Base-by-base conservation (phyloP, 176 grass and related monocot genomes). In the Pharus latifolius region DNA sequence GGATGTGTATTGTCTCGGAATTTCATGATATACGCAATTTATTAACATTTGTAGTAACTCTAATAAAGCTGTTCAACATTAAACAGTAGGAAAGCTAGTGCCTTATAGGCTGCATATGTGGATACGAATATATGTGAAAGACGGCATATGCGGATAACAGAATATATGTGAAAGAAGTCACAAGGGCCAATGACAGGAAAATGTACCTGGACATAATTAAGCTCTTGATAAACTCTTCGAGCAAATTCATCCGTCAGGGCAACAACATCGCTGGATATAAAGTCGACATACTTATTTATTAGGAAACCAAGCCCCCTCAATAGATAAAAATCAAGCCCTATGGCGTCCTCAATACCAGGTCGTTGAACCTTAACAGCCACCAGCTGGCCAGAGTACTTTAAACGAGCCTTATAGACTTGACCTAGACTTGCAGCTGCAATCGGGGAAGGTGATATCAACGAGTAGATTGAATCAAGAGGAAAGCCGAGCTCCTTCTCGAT, bases 281-380 rank as follows among this genome's bases (percentile, higher is more conserved):
- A 69, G 70, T 93, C 78, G 0, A 92, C 81, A 78, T 98, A 93
- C 65, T 93, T 90, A 77, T 98, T 98, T 67, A 98, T 88, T 47
- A 98, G 74, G 64, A 59, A 90, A 0, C 89, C 94, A 65, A 93
- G 29, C 55, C 94, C 89, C 63, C 94, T 87, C 26, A 93, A 64
- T 61, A 98, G 83, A 63, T 85, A 98, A 80, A 98, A 92, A 68
- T 98, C 94, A 53, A 83, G 87, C 28, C 94, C 94, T 42, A 98
- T 90, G 34, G 84, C 75, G 51, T 98, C 89, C 88, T 98, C 94
- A 66, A 98, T 98, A 33, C 56, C 66, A 20, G 94, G 94, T 32
- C 94, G 75, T 69, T 98, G 94, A 56, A 98, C 89, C 73, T 98
- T 98, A 19, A 98, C 89, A 58, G 94, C 94, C 4, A 98, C 94